phyloP scores from a whole-genome alignment of 345 rosid genomes.

The Pistacia atlantica region DNA sequence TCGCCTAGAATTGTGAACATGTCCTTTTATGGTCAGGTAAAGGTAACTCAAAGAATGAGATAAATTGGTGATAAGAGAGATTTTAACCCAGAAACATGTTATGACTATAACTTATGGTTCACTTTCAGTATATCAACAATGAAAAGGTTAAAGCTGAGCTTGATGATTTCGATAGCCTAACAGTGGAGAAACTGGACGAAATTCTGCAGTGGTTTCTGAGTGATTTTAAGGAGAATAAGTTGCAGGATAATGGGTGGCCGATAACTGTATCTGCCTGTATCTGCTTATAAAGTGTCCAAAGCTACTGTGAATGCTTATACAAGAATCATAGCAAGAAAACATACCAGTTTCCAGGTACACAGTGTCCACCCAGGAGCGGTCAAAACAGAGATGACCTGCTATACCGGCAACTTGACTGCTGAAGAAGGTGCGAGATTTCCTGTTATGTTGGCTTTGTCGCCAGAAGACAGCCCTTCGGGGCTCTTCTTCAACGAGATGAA shows the following conservation, averaged over 20 bases:
- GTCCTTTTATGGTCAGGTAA: constrained; percentile 17
- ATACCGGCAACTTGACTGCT: not conserved
- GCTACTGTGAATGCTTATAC: constrained; percentile 6
- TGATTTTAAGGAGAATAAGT: constrained; percentile 20
- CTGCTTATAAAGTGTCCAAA: constrained; percentile 1
- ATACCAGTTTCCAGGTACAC: constrained; percentile 15
- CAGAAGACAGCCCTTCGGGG: constrained; percentile 15
- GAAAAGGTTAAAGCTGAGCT: constrained; percentile 1
- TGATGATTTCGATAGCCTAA: not conserved
- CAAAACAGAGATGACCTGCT: constrained; percentile 13
- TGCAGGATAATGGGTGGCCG: constrained; percentile 16
- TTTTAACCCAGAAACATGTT: not conserved
- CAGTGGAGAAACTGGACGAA: constrained; percentile 21
- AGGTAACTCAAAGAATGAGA: constrained; percentile 3
- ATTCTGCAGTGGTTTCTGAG: constrained; percentile 12
- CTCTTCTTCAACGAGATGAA: constrained; percentile 9
- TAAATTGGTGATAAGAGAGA: not conserved
- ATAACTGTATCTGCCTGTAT: not conserved
- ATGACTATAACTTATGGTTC: not conserved
- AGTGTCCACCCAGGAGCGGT: constrained; percentile 15
- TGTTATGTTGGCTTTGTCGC: constrained; percentile 22
- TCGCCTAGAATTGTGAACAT: constrained; percentile 25
- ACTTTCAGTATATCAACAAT: not conserved
- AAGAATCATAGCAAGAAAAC: constrained; percentile 10
- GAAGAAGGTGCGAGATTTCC: constrained; percentile 26